These are phyloP conservation scores for Leccinum incarnatum DNA, from an alignment of 768 basidiomycete species.

Conservation along the genomic window DNA sequence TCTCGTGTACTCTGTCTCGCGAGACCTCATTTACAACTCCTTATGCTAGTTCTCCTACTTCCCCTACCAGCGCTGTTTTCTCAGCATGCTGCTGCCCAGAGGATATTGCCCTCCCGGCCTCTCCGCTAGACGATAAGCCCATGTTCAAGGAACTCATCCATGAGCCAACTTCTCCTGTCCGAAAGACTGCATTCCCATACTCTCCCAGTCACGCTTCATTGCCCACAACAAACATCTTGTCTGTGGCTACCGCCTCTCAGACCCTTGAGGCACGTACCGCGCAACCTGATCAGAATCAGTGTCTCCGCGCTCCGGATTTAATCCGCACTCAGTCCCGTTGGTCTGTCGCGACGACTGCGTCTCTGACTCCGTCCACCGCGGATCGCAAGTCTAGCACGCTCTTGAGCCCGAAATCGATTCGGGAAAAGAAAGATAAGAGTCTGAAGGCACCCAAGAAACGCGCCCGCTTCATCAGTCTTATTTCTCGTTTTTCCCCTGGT, in stretches of 20 bases:
- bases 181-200: not conserved
- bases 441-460: constrained; percentile 30
- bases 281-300: not conserved
- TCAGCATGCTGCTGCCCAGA: constrained; percentile 19
- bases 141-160: constrained; percentile 2
- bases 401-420: constrained; percentile 13
- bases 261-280: not conserved
- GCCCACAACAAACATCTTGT: constrained; percentile 8
- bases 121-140: constrained; percentile 14
- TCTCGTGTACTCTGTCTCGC: constrained; percentile 26
- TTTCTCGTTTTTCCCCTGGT: constrained; percentile 30
- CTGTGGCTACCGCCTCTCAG: constrained; percentile 6
- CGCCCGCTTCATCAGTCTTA: constrained; percentile 32
- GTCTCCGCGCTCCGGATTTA: constrained; percentile 6
- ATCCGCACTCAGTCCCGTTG: constrained; percentile 22
- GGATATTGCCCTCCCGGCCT: constrained; percentile 26
- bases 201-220: constrained; percentile 7
- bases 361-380: constrained; percentile 18
- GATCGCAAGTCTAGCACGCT: constrained; percentile 8
- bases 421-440: constrained; percentile 21
- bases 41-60: constrained; percentile 20
- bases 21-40: constrained; percentile 27
- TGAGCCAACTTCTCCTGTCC: constrained; percentile 6
- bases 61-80: constrained; percentile 22
- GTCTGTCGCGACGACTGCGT: constrained; percentile 33